Evolutionary conservation across 257 asterid genomes (phyloP), one percentile per base, ranked within the genome.

Genomic region (Solanum chilense): DNA sequence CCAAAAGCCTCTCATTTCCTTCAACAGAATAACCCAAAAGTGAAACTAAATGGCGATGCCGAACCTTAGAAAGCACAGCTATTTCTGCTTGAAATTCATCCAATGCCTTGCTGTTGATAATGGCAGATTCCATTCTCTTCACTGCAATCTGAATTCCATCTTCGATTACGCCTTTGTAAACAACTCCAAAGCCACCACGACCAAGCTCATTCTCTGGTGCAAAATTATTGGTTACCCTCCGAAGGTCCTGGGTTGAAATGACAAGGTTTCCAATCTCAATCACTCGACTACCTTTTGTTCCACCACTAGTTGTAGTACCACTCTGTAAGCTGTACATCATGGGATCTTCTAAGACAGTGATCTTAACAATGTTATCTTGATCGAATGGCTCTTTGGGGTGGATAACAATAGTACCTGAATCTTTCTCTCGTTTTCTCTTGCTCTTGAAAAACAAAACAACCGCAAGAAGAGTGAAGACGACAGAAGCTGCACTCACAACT

Each of bases 141-240:
- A 95, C 98, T 5, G 98, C 98, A 88, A 95, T 86, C 37, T 83
- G 87, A 25, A 92, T 90, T 4, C 96, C 96, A 56, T 91, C 94
- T 64, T 93, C 93, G 29, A 90, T 81, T 89, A 88, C 88, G 7
- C 98, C 98, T 89, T 91, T 94, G 91, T 95, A 95, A 11, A 95
- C 98, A 45, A 90, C 92, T 39, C 98, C 98, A 85, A 94, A 95
- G 42, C 98, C 98, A 58, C 98, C 98, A 13, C 93, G 93, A 10
- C 98, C 98, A 3, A 95, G 92, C 91, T 92, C 98, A 86, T 95
- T 95, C 85, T 91, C 96, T 81, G 29, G 71, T 3, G 93, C 90
- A 39, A 95, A 95, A 85, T 93, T 78, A 77, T 90, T 86, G 81
- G 98, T 95, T 35, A 86, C 98, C 18, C 81, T 83, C 23, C 93